phyloP scores from a whole-genome alignment of 495 filamentous ascomycete genomes.

The Parathielavia appendiculata region DNA sequence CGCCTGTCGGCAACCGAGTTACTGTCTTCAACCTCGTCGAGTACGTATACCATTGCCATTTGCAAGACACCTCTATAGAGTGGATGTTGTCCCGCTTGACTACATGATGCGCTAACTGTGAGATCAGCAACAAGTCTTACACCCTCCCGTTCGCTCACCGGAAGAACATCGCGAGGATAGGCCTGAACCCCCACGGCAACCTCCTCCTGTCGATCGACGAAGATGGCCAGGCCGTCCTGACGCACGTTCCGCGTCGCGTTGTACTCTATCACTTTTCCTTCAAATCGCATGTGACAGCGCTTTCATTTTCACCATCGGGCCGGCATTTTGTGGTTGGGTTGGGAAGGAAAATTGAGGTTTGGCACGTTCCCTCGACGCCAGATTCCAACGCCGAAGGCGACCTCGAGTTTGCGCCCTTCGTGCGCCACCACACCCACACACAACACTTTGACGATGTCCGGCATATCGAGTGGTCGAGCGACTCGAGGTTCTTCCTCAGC shows the following conservation, averaged over 20 bases:
- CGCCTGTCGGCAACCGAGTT: constrained; percentile 94
- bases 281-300: constrained; percentile 70
- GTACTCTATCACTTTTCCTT: constrained; percentile 92
- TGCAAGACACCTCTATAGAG: background rate
- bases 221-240: constrained; percentile 87
- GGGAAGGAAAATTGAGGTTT: constrained; percentile 82
- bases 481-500: constrained; percentile 90
- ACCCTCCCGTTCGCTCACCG: constrained; percentile 93
- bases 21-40: constrained; percentile 94
- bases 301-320: constrained; percentile 89
- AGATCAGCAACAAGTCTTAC: constrained; percentile 81
- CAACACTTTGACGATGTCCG: constrained; percentile 84
- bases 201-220: constrained; percentile 89
- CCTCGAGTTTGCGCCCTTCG: constrained; percentile 90
- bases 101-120: constrained; percentile 22
- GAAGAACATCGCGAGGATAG: constrained; percentile 82
- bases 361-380: constrained; percentile 88
- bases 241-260: constrained; percentile 78
- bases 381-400: constrained; percentile 72
- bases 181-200: constrained; percentile 82
- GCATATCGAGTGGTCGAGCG: constrained; percentile 86
- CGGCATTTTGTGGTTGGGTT: constrained; percentile 82
- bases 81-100: background rate
- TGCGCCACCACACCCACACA: constrained; percentile 76
- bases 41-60: constrained; percentile 42